Conservation (phyloP, 1,284 basidiomycete species). For the Gymnopus androsaceus region DNA sequence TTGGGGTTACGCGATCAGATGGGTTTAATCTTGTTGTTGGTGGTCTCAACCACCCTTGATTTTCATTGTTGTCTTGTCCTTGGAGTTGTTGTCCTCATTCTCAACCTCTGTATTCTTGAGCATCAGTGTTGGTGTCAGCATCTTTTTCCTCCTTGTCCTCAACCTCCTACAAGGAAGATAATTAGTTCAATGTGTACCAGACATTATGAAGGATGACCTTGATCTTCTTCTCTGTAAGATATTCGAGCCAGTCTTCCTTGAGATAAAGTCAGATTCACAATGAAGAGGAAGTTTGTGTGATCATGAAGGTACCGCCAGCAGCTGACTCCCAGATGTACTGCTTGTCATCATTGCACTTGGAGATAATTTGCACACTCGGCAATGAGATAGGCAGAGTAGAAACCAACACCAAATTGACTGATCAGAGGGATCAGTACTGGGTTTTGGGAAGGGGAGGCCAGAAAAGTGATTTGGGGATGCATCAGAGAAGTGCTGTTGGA, state of each 20-base stretch:
- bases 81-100: constrained; percentile 86
- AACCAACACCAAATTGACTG: constrained; percentile 97
- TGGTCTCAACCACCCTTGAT: constrained; percentile 88
- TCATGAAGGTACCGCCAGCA: constrained; percentile 99
- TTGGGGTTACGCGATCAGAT: constrained; percentile 98
- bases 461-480: constrained; percentile 33
- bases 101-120: constrained; percentile 78
- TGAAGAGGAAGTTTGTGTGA: constrained; percentile 92
- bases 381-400: constrained; percentile 99
- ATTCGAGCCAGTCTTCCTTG: constrained; percentile 99
- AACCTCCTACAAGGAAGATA: constrained; percentile 72
- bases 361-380: constrained; percentile 98
- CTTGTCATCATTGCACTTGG: constrained; percentile 99
- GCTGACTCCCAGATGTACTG: constrained; percentile 99
- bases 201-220: constrained; percentile 72
- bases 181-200: constrained; percentile 16
- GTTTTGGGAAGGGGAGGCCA: constrained; percentile 96
- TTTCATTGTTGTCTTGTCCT: constrained; percentile 97
- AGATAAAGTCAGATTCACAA: constrained; percentile 95
- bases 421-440: constrained; percentile 96
- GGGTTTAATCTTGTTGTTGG: constrained; percentile 99
- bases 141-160: constrained; percentile 81
- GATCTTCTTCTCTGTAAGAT: constrained; percentile 99
- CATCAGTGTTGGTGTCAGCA: constrained; percentile 64
- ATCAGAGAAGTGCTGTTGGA: background rate